These are phyloP conservation scores for Davidsoniella virescens DNA, from an alignment of 2,329 filamentous ascomycete species.

Conservation along the genomic window DNA sequence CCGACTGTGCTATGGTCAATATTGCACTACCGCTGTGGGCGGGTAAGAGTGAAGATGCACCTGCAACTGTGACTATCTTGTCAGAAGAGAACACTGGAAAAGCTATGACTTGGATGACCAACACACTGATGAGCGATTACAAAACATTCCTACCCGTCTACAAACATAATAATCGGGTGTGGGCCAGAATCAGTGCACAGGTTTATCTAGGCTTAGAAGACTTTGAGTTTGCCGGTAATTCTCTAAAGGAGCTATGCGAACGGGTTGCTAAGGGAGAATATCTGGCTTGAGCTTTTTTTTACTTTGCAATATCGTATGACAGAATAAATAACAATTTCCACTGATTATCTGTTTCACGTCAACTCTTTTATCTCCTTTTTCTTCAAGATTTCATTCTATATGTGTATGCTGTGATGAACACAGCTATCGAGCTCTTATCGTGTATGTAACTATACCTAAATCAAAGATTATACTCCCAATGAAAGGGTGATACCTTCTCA, in stretches of 20 bases:
- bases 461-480: too few species aligned
- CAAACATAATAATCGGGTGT: slow-evolving; percentile 44
- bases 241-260: slow-evolving; percentile 34
- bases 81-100: slow-evolving; percentile 19
- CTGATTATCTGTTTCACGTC: neutral
- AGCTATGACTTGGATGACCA: slow-evolving; percentile 41
- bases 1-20: slow-evolving; percentile 55
- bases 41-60: slow-evolving; percentile 17
- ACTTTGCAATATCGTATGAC: neutral
- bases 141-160: slow-evolving; percentile 56
- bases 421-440: too few species aligned
- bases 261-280: slow-evolving; percentile 24
- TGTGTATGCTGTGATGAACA: too few species aligned
- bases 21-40: slow-evolving; percentile 49
- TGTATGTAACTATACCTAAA: too few species aligned
- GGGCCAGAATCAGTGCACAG: slow-evolving; percentile 62
- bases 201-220: slow-evolving; percentile 68
- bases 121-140: slow-evolving; percentile 38
- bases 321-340: neutral
- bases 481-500: too few species aligned
- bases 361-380: too few species aligned
- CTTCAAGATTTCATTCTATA: too few species aligned
- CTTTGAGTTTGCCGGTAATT: slow-evolving; percentile 51
- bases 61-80: slow-evolving; percentile 17
- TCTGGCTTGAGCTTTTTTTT: neutral